Conservation (phyloP, 1,284 basidiomycete genomes). For the Pseudozyma pruni region DNA sequence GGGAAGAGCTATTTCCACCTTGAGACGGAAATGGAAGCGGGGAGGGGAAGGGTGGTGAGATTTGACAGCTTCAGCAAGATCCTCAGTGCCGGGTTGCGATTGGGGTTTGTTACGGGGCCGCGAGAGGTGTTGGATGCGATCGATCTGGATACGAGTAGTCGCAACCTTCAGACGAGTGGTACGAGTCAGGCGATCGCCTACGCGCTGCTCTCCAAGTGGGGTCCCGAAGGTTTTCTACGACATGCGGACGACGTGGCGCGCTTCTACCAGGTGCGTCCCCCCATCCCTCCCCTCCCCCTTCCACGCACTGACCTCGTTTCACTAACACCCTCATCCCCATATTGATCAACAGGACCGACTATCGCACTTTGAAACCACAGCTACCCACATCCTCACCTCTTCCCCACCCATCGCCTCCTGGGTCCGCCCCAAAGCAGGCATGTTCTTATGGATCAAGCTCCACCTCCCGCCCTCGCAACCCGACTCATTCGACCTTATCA, state of each 20-base stretch:
- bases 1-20: slow-evolving; percentile 60
- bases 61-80: slow-evolving; percentile 76
- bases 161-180: slow-evolving; percentile 79
- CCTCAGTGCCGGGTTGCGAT: slow-evolving; percentile 67
- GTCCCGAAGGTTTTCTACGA: slow-evolving; percentile 76
- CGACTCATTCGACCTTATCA: slow-evolving; percentile 81
- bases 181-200: slow-evolving; percentile 83
- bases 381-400: slow-evolving; percentile 12
- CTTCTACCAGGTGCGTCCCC: slow-evolving; percentile 76
- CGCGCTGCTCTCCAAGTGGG: slow-evolving; percentile 78
- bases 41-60: slow-evolving; percentile 61
- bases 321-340: background rate
- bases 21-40: slow-evolving; percentile 48
- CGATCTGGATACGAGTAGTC: slow-evolving; percentile 76
- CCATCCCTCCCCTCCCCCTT: background rate
- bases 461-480: slow-evolving; percentile 42
- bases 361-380: slow-evolving; percentile 32
- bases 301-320: background rate
- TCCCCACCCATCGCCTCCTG: slow-evolving; percentile 70
- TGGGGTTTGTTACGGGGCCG: slow-evolving; percentile 87
- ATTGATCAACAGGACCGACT: slow-evolving; percentile 18
- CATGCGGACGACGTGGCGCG: slow-evolving; percentile 78
- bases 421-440: slow-evolving; percentile 83
- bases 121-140: slow-evolving; percentile 78
- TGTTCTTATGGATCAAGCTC: slow-evolving; percentile 68